phyloP scores from a whole-genome alignment of 495 filamentous ascomycete genomes.

The Entonaema liquescens region DNA sequence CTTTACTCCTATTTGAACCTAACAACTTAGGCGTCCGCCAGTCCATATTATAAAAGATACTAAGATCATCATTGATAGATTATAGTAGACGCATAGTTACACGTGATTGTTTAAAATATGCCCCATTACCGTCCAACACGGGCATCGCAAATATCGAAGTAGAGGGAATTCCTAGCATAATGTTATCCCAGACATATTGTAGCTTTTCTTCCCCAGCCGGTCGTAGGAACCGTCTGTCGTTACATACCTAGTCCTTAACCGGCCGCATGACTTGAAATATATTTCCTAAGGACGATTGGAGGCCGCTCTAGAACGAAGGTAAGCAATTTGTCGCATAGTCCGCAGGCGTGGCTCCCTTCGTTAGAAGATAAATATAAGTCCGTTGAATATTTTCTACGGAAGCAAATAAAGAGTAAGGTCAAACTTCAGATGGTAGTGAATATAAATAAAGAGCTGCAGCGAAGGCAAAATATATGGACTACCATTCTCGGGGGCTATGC shows the following conservation, averaged over 20 bases:
- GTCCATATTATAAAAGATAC: too few species aligned
- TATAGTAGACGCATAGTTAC: too few species aligned
- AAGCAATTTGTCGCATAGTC: background rate
- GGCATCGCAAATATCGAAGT: too few species aligned
- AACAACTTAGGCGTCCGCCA: background rate
- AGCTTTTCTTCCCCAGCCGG: too few species aligned
- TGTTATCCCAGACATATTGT: too few species aligned
- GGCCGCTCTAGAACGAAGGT: background rate
- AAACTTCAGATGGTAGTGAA: constrained; percentile 24
- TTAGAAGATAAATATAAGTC: background rate
- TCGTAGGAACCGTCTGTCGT: background rate
- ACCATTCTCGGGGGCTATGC: constrained; percentile 19
- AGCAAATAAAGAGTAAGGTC: constrained; percentile 14
- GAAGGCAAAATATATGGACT: background rate
- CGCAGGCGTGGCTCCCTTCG: background rate
- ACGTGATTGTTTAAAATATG: too few species aligned
- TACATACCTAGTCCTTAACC: background rate
- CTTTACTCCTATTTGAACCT: background rate
- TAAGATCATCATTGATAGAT: too few species aligned
- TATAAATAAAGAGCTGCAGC: constrained; percentile 5
- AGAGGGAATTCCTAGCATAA: too few species aligned
- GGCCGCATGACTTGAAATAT: background rate
- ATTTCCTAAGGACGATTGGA: background rate
- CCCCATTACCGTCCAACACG: too few species aligned
- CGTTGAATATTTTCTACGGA: background rate